Base-by-base conservation (phyloP, 2,329 filamentous ascomycete genomes). In the Cercospora sesami region DNA sequence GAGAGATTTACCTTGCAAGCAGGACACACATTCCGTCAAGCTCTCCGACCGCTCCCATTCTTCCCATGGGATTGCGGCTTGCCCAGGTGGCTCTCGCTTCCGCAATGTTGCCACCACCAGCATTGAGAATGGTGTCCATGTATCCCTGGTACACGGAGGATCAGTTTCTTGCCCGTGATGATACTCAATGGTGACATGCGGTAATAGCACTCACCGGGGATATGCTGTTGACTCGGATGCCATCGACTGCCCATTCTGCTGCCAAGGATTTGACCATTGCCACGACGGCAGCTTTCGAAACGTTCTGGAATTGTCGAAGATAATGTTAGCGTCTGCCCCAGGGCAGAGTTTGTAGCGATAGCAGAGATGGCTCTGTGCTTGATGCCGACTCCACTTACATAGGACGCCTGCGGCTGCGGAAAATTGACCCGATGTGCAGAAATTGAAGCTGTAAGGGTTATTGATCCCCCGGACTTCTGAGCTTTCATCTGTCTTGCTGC, bases 71-170 rank as follows among this genome's bases (percentile, higher is more conserved):
- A 69, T 80, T 80, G 45, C 77, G 69, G 7, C 61, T 71, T 18
- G 74, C 73, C 79, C 79, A 80, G 1, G 66, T 73, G 28, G 71
- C 69, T 57, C 79, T 70, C 67, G 77, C 77, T 55, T 77, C 72
- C n/a, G 73, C 73, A 33, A 80, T 72, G 30, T 72, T 75, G 1
- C 78, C 79, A 1, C 73, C 75, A 1, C 79, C 79, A 23, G 78
- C 78, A 74, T 92, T 93, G 59, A 93, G 79, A 12, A 91, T 86
- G 0, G 90, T 92, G 73, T 92, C 90, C 87, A 93, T 92, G 73
- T 93, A 93, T 0, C 91, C 91, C 0, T 91, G 91, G 16, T 45
- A 85, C 88, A 53, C 93, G 83, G 18, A 83, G 86, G 72, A 93
- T 93, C 4, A 91, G 45, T 21, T 26, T 21, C 45, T 51, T 16